Base-by-base conservation (phyloP, 371 early-diverging fungal genomes). In the Rhizopus sp. region DNA sequence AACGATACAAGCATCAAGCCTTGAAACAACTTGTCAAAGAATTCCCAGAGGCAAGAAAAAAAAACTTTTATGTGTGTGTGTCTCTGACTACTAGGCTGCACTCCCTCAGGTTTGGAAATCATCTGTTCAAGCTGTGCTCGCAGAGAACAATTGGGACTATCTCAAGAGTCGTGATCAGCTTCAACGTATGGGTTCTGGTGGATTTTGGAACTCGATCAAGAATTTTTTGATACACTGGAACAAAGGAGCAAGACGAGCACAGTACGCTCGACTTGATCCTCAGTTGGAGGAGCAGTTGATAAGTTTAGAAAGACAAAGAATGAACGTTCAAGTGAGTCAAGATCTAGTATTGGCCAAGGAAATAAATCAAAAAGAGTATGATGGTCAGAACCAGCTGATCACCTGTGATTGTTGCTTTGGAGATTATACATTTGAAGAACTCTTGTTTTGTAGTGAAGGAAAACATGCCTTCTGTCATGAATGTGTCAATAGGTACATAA, bases 141-240 rank as follows among this genome's bases (percentile, higher is more conserved):
- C 83, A 10, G 85, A 85, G 40, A 77, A 81, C 60, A 77, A 81
- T 48, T 76, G 72, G 73, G 80, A 82, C 53, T 85, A 77, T 56
- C 3, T 73, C 7, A 57, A 66, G 12, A 77, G 75, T 13, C 63
- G 66, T 54, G 66, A 69, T 17, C 73, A 71, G 29, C 51, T 85
- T 5, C 56, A 57, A n/a, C 72, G 70, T 3, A 64, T 78, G 59
- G 70, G 72, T 1, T 68, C 73, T 29, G 70, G 70, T 39, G 75
- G 75, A n/a, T 69, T 78, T 50, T 73, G 73, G 76, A 55, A 57
- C 16, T 63, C 71, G 0, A 13, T 78, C 2, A 60, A 68, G 7
- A 75, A 75, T 32, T 66, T 78, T 35, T 55, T 73, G 15, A 32
- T 62, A 13, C 71, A 78, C 40, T 78, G 73, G 75, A 49, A 17